Percentiles rank a stretch among this genome's conserved stretches.
These are phyloP conservation scores for Chlorencoelia australis DNA, from an alignment of 2,329 filamentous ascomycete species.

Conservation along the genomic window DNA sequence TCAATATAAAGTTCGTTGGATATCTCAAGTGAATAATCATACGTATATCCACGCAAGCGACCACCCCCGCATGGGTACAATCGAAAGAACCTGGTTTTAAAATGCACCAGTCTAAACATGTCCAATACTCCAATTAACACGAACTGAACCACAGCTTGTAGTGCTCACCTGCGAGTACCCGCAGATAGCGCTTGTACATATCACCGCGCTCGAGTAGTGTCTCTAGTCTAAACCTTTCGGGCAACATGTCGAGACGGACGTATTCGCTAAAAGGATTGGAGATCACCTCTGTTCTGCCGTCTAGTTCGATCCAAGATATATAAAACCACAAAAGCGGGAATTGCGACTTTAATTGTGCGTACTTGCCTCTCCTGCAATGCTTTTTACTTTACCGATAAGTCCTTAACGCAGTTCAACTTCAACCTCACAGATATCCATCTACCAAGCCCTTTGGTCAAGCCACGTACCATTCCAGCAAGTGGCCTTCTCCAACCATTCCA, in stretches of 20 bases:
- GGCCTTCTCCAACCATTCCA: constrained; percentile 5
- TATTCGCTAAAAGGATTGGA: not conserved
- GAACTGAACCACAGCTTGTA: not conserved
- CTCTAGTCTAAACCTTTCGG: not conserved
- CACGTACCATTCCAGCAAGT: constrained; percentile 5
- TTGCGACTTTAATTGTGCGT: not conserved
- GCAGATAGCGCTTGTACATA: not conserved
- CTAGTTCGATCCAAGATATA: not conserved
- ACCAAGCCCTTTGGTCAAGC: constrained; percentile 4
- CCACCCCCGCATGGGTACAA: too few species aligned
- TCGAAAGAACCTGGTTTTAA: not conserved
- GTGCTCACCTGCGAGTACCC: not conserved
- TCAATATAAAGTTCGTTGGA: too few species aligned
- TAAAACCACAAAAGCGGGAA: not conserved
- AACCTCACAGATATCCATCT: constrained; percentile 7
- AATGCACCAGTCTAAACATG: not conserved
- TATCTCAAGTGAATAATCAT: too few species aligned
- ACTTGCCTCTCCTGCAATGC: not conserved
- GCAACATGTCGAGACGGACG: not conserved
- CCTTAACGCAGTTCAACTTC: constrained; percentile 2
- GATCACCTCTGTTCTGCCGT: not conserved
- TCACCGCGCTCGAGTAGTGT: not conserved
- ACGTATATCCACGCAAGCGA: too few species aligned
- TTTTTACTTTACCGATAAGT: not conserved
- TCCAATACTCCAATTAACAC: not conserved